Evolutionary conservation across 139 green algal genomes (phyloP).

Genomic region (Eudorina sp.): DNA sequence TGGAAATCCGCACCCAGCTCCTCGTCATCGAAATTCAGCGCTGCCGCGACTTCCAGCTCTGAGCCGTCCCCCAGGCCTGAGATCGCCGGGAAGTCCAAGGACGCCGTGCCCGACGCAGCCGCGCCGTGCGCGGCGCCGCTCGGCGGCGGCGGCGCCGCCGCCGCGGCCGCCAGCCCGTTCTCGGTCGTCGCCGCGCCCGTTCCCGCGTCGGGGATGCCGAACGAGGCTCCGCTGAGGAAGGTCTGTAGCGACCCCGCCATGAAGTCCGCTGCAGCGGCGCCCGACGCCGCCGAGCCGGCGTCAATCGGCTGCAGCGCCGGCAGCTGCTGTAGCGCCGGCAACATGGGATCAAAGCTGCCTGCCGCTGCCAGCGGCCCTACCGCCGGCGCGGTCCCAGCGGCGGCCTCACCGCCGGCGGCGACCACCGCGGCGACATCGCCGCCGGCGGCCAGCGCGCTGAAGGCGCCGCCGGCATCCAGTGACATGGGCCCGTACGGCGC

Average conservation of each 20-base stretch:
- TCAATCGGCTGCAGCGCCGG: neutral
- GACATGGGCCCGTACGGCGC: neutral
- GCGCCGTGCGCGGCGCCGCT: neutral
- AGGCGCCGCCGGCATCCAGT: neutral
- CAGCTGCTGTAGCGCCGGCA: neutral
- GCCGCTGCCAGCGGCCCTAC: too few relatives aligned
- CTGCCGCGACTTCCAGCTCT: neutral
- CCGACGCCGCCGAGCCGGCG: neutral
- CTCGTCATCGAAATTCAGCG: neutral
- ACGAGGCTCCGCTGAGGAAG: neutral
- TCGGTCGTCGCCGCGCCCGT: neutral
- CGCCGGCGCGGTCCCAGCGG: too few relatives aligned
- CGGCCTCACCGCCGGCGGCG: too few relatives aligned
- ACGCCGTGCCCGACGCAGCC: too few relatives aligned
- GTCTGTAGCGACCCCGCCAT: neutral
- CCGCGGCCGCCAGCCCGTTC: neutral
- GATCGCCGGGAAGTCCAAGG: neutral
- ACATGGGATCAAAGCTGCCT: neutral
- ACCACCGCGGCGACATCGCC: too few relatives aligned
- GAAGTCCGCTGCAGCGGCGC: neutral
- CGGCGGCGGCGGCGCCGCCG: neutral
- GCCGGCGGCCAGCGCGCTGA: neutral
- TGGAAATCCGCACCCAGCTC: neutral
- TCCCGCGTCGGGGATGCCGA: neutral
- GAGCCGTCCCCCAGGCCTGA: neutral